Evolutionary conservation across 768 basidiomycete genomes (phyloP), one percentile per base, ranked within the genome.

Genomic region (Butyriboletus loyo): DNA sequence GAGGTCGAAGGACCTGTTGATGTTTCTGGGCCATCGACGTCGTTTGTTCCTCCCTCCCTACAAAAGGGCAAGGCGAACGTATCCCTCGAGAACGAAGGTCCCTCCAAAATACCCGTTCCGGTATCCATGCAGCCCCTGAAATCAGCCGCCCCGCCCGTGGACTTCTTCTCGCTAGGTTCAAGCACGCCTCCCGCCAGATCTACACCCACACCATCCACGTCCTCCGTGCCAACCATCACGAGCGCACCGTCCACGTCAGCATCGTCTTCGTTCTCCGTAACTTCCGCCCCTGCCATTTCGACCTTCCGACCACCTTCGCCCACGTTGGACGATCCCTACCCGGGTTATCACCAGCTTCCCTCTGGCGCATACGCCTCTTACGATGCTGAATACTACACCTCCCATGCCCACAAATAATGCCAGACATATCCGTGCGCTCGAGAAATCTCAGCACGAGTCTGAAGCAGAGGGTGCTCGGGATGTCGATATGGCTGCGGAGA

Each of bases 341-440:
- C 92, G 1, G 92, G 92, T 7, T 94, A 93, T 72, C 92, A 93
- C 60, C 84, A 86, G 49, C 77, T 87, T 19, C 89, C 92, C 0
- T 86, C 88, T 7, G 92, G 92, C 17, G 69, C 77, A 31, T 95
- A 91, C 84, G 86, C 81, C 24, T 81, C 84, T 0, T 78, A 92
- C 62, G 89, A 93, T 46, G 69, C 81, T 1, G 76, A 64, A 31
- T 89, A 88, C 67, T 93, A 88, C 60, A 76, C 74, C 19, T 77
- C 74, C 41, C 87, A 86, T 66, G 76, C 83, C 60, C 77, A 82
- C 51, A 85, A 83, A 63, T 92, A 89, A 89, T 57, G 78, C 89
- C 56, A 80, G 75, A 1, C 82, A 88, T 45, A 82, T 89, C 38
- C 82, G 87, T 15, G 80, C 78, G n/a, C 70, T 88, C 50, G 88